Conservation (phyloP, 148 eudicot species). For the Rhododendron henanense region DNA sequence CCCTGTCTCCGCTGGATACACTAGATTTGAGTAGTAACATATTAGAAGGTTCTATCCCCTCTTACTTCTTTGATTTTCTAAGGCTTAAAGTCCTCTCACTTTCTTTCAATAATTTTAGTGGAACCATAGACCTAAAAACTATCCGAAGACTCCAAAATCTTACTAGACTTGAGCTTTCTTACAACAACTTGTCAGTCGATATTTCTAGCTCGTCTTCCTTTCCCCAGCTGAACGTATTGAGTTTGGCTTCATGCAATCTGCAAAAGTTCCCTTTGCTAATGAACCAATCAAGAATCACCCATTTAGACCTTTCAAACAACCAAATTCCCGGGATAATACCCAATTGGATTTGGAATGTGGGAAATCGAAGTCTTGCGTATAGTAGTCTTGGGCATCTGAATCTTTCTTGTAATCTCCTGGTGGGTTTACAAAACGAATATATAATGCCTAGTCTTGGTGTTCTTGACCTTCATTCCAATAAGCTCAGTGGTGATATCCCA, state of each 20-base stretch:
- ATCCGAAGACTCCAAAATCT: too few relatives aligned
- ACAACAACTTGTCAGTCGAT: too few relatives aligned
- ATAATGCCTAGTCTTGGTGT: background rate
- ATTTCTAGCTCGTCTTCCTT: too few relatives aligned
- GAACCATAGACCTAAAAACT: too few relatives aligned
- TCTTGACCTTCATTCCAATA: background rate
- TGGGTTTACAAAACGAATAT: conserved; percentile 17
- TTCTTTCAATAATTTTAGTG: conserved; percentile 15
- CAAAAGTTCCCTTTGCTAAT: background rate
- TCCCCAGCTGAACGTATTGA: background rate
- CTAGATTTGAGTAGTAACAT: conserved; percentile 44
- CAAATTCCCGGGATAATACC: too few relatives aligned
- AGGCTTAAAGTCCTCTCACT: conserved; percentile 20
- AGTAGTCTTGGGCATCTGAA: too few relatives aligned
- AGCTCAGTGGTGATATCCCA: background rate
- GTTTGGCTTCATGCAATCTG: too few relatives aligned
- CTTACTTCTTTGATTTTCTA: conserved; percentile 9
- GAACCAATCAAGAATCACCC: too few relatives aligned
- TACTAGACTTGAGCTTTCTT: too few relatives aligned
- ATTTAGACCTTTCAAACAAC: too few relatives aligned
- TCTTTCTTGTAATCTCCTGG: background rate
- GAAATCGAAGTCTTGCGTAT: background rate
- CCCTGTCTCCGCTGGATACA: conserved; percentile 21
- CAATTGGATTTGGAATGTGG: too few relatives aligned
- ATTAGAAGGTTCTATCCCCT: conserved; percentile 24